Percentiles rank a stretch among this genome's conserved stretches.
Conservation (phyloP, 106 monocot genomes). For the Dendrobium officinale region DNA sequence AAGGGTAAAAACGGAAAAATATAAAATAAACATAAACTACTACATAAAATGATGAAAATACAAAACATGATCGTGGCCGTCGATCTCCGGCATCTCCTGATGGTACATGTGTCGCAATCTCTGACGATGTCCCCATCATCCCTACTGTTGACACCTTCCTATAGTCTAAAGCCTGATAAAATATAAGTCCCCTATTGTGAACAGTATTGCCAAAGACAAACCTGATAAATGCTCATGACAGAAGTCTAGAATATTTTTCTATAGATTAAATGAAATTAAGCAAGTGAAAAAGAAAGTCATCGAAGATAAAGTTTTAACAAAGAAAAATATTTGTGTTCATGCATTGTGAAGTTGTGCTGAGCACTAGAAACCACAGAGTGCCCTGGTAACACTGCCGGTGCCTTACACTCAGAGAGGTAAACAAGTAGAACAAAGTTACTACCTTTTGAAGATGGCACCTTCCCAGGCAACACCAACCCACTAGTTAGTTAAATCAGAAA, state of each 20-base stretch:
- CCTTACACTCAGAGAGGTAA: constrained; percentile 42
- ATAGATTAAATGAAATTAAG: neutral
- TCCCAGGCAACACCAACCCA: constrained; percentile 50
- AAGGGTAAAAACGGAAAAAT: too few species aligned
- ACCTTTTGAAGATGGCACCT: constrained; percentile 67
- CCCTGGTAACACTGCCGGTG: constrained; percentile 61
- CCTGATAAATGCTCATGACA: neutral
- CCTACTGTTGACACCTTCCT: neutral
- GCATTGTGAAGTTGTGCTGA: constrained; percentile 7
- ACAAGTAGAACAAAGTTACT: constrained; percentile 44
- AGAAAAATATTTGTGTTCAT: neutral
- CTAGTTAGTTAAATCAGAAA: constrained; percentile 51
- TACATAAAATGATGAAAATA: too few species aligned
- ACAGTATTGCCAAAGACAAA: neutral
- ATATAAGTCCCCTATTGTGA: neutral
- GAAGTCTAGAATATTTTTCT: neutral
- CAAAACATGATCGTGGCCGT: too few species aligned
- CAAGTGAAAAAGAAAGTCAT: neutral
- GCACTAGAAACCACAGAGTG: constrained; percentile 14
- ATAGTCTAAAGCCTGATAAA: neutral
- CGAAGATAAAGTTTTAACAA: neutral
- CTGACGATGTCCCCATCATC: too few species aligned
- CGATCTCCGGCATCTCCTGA: too few species aligned
- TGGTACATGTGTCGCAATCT: too few species aligned
- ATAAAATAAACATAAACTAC: too few species aligned